Evolutionary conservation across 805 yeast species (phyloP), one percentile per base, ranked within the genome.

Genomic region (Candida germanica): DNA sequence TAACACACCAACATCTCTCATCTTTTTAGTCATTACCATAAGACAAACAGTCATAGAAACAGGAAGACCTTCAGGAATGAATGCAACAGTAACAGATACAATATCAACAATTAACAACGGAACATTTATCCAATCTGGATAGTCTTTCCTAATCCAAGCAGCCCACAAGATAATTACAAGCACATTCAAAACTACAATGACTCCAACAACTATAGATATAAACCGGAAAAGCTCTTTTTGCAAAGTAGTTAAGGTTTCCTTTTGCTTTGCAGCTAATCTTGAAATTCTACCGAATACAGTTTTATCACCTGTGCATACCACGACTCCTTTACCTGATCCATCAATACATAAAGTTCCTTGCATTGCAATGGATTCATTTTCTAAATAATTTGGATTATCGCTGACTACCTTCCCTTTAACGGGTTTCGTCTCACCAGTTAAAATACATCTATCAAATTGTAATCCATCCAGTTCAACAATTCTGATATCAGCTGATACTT

Each of bases 41-140:
- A 75, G 55, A 48, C 60, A 79, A 40, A 65, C 73, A 47, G 71
- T 75, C 59, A 54, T 69, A 35, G 75, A 79, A 57, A 59, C 73
- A 38, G 66, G 80, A 21, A 69, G 55, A 27, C 77, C 77, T 47
- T 73, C 76, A 5, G 78, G 77, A 31, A 73, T 68, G 38, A 73
- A 72, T 1, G 79, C 66, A 26, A 73, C 75, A 1, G 69, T 63
- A 28, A 73, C 58, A 3, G 72, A 66, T 33, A 72, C 73, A 30
- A 65, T 39, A 42, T 69, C 73, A 17, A 69, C 61, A 27, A 68
- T 64, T 39, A 72, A 53, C 9, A 59, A 48, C 3, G 72, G 58
- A 7, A 60, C 68, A 30, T 53, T 46, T 31, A 72, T 68, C 72
- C 71, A 70, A 28, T 50, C 60, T 7, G 64, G 67, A 39, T 67